phyloP scores from a whole-genome alignment of 495 filamentous ascomycete species.

The Neurospora discreta region DNA sequence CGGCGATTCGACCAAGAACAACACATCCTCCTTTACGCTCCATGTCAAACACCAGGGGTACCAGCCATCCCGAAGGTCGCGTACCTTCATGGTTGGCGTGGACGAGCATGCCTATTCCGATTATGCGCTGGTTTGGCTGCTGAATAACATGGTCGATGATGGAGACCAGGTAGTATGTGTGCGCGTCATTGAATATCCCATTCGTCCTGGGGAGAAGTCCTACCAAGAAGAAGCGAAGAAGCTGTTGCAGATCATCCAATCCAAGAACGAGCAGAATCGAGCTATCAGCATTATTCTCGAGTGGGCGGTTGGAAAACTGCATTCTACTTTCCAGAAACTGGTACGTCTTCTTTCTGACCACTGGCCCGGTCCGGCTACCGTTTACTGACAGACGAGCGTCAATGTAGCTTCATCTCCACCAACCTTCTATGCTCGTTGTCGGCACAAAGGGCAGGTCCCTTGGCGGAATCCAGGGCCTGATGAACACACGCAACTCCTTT shows the following conservation, averaged over 20 bases:
- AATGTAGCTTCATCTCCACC: slow-evolving; percentile 77
- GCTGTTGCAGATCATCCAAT: slow-evolving; percentile 66
- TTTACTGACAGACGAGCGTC: background rate
- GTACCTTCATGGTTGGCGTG: slow-evolving; percentile 88
- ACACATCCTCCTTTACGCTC: slow-evolving; percentile 74
- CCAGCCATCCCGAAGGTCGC: slow-evolving; percentile 67
- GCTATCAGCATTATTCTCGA: slow-evolving; percentile 84
- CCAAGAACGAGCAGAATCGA: slow-evolving; percentile 74
- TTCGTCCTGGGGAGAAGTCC: slow-evolving; percentile 59
- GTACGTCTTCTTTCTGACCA: slow-evolving; percentile 37
- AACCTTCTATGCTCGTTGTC: slow-evolving; percentile 90
- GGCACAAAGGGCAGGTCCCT: slow-evolving; percentile 82
- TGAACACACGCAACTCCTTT: slow-evolving; percentile 70
- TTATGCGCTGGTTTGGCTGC: slow-evolving; percentile 85
- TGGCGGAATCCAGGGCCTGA: slow-evolving; percentile 79
- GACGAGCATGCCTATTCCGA: slow-evolving; percentile 95
- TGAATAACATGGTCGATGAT: slow-evolving; percentile 91
- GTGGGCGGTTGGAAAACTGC: slow-evolving; percentile 83
- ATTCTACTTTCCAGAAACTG: slow-evolving; percentile 87
- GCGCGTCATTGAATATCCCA: slow-evolving; percentile 78
- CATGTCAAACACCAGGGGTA: slow-evolving; percentile 87
- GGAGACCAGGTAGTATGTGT: slow-evolving; percentile 95
- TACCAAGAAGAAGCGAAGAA: slow-evolving; percentile 74
- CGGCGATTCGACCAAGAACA: slow-evolving; percentile 54
- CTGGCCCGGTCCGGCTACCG: background rate